These are phyloP conservation scores for Xylaria grammica DNA, from an alignment of 495 filamentous ascomycete genomes.

Conservation along the genomic window DNA sequence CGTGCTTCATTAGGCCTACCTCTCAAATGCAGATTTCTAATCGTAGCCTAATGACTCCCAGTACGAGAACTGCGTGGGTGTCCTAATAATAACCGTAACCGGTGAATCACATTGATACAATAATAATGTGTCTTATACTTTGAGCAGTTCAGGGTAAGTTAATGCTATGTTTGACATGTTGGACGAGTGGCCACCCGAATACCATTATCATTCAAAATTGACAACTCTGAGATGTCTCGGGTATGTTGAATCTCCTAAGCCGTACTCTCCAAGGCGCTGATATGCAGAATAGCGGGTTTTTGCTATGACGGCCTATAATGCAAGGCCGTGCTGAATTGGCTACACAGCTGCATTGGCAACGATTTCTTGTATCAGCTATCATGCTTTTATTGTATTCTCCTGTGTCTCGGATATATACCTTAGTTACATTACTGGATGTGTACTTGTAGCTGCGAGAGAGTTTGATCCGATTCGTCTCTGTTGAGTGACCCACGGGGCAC, in stretches of 20 bases:
- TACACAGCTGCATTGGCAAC: background rate
- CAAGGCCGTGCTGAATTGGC: background rate
- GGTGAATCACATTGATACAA: too few relatives aligned
- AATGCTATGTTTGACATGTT: background rate
- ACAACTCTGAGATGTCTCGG: constrained; percentile 8
- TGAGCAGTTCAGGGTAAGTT: too few relatives aligned
- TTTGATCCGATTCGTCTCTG: constrained; percentile 2
- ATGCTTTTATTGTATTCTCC: background rate
- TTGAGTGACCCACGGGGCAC: background rate
- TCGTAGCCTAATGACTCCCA: too few relatives aligned
- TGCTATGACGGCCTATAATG: background rate
- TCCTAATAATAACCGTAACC: too few relatives aligned
- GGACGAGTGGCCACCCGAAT: background rate
- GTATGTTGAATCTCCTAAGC: background rate
- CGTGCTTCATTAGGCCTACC: too few relatives aligned
- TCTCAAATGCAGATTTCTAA: too few relatives aligned
- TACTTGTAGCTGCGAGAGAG: background rate
- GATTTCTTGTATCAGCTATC: background rate
- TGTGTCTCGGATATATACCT: background rate
- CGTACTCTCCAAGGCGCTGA: background rate
- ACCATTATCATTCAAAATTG: background rate
- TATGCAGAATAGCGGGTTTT: too few relatives aligned
- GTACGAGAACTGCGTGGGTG: too few relatives aligned
- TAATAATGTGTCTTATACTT: too few relatives aligned
- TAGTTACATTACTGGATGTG: background rate